Conservation (phyloP, 768 basidiomycete species). For the Hygrophorus russula region DNA sequence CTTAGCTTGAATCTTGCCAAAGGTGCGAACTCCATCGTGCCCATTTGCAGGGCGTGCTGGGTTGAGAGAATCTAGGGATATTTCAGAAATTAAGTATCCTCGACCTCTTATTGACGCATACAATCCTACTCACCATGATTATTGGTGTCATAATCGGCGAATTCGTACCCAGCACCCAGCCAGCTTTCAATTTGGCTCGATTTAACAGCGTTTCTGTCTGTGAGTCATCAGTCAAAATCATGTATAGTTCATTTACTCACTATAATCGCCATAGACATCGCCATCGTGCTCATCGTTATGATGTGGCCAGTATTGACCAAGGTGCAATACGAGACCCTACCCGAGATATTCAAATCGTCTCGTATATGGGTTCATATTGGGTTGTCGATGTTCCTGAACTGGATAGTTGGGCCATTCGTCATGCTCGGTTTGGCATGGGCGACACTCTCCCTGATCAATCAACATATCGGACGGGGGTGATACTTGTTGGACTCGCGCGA, state of each 20-base stretch:
- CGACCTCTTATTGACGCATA: slow-evolving; percentile 52
- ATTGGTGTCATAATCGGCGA: slow-evolving; percentile 66
- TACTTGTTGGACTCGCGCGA: slow-evolving; percentile 70
- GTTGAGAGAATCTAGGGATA: slow-evolving; percentile 13
- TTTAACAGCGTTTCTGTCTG: slow-evolving; percentile 69
- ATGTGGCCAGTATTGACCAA: slow-evolving; percentile 80
- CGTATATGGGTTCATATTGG: too few relatives aligned
- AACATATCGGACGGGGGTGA: slow-evolving; percentile 66
- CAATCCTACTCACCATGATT: slow-evolving; percentile 66
- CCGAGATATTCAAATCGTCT: slow-evolving; percentile 37
- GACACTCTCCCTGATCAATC: too few relatives aligned
- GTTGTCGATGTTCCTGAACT: too few relatives aligned
- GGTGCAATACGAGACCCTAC: slow-evolving; percentile 67
- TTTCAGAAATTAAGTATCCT: slow-evolving; percentile 34
- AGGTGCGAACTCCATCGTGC: too few relatives aligned
- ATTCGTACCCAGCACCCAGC: slow-evolving; percentile 46
- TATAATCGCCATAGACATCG: slow-evolving; percentile 64
- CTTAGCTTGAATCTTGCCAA: too few relatives aligned
- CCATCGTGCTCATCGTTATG: slow-evolving; percentile 73
- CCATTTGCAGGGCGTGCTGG: too few relatives aligned
- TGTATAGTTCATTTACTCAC: background rate
- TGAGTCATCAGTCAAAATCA: slow-evolving; percentile 25
- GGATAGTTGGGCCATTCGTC: too few relatives aligned
- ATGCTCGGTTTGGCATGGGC: too few relatives aligned
- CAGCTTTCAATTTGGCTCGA: slow-evolving; percentile 49